phyloP scores from a whole-genome alignment of 2,329 filamentous ascomycete species.

The Epichloe typhina region DNA sequence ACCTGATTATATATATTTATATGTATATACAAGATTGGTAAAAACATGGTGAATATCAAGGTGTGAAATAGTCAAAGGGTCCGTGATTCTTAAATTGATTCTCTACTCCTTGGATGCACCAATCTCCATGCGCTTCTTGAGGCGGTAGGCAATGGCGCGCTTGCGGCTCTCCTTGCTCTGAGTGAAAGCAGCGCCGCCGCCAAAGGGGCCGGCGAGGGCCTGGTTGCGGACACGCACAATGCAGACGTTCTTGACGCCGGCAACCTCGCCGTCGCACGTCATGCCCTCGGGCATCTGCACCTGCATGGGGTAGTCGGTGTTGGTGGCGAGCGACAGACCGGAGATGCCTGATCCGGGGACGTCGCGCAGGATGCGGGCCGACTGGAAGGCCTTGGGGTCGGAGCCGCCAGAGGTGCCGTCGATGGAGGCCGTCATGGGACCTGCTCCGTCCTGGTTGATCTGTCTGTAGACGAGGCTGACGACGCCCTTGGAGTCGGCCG shows the following conservation, averaged over 20 bases:
- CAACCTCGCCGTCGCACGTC: conserved; percentile 3
- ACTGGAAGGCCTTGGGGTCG: conserved; percentile 1
- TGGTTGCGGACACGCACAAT: conserved; percentile 5
- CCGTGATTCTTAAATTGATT: not conserved
- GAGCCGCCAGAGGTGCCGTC: conserved; percentile 2
- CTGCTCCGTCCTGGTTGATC: conserved; percentile 4
- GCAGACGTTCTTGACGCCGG: conserved; percentile 6
- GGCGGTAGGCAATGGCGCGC: conserved; percentile 4
- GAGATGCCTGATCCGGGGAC: conserved; percentile 1
- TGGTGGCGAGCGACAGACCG: conserved; percentile 2
- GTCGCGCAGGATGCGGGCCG: not conserved
- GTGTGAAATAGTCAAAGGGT: too few relatives aligned
- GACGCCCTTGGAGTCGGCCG: not conserved
- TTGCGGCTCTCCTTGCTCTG: conserved; percentile 2
- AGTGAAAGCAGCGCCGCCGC: conserved; percentile 5
- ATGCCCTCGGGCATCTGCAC: conserved; percentile 2
- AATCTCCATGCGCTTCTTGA: conserved; percentile 4
- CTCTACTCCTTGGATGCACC: not conserved
- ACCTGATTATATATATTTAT: too few relatives aligned
- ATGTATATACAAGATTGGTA: too few relatives aligned
- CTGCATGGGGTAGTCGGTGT: conserved; percentile 2
- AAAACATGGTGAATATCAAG: too few relatives aligned
- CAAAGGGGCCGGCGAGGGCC: conserved; percentile 4
- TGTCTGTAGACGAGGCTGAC: conserved; percentile 2
- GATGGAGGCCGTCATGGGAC: conserved; percentile 1